Evolutionary conservation across 192 early-diverging fungal genomes (phyloP).

Genomic region (Coemansia sp.): DNA sequence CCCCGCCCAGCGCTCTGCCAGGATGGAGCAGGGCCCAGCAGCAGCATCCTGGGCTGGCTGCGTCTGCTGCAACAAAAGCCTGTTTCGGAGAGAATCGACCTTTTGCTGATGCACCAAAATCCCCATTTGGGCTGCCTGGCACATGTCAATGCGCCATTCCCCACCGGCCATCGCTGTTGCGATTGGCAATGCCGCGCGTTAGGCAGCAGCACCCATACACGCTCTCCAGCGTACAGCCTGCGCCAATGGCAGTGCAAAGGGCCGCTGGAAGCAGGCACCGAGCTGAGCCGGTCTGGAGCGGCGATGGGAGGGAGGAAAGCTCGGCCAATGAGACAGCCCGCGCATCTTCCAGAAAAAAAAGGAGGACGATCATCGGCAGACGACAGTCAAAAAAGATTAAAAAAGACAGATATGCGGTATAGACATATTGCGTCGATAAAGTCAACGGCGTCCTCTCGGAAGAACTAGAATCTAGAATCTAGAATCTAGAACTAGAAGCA

Average conservation of each 20-base stretch:
- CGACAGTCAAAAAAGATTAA: not conserved
- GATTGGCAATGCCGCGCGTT: not conserved
- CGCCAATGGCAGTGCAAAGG: not conserved
- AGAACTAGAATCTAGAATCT: too few species aligned
- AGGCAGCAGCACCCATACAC: not conserved
- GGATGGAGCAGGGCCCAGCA: too few species aligned
- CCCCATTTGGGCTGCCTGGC: slow-evolving; percentile 4
- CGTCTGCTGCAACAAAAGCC: not conserved
- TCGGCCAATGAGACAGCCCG: not conserved
- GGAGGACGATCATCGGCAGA: not conserved
- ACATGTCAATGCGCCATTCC: slow-evolving; percentile 3
- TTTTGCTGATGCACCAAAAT: not conserved
- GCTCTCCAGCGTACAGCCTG: too few species aligned
- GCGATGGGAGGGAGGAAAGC: not conserved
- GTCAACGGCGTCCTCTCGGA: too few species aligned
- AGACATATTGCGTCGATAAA: not conserved
- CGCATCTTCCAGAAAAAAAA: not conserved
- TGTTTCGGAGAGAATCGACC: slow-evolving; percentile 1
- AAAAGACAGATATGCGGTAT: not conserved
- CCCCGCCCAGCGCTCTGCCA: too few species aligned
- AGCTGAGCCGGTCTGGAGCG: not conserved
- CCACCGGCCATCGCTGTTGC: not conserved
- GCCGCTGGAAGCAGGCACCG: not conserved
- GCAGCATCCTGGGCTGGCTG: not conserved
- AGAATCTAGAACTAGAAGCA: too few species aligned